A percentile compares a stretch with the other conserved stretches of the same genome.
These are phyloP conservation scores for Phytophthora pisi DNA, from an alignment of 352 stramenopile genomes.

Conservation along the genomic window DNA sequence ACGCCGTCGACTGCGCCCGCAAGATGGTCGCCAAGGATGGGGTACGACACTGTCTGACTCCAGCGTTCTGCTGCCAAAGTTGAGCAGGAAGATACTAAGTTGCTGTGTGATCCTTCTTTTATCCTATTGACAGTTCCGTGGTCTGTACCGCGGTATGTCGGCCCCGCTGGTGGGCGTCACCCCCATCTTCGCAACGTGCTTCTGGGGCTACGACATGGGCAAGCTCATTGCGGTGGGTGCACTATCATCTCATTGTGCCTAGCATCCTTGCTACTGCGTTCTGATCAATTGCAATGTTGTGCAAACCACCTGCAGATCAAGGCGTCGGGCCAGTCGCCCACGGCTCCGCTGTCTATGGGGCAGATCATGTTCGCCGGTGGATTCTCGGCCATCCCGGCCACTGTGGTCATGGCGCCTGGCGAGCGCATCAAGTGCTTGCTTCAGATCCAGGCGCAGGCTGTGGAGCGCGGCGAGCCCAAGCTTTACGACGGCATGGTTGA, in stretches of 20 bases:
- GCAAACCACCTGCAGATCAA: conserved; percentile 53
- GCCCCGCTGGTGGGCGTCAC: conserved; percentile 94
- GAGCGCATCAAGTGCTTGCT: conserved; percentile 98
- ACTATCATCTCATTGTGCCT: background rate
- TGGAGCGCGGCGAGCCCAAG: conserved; percentile 76
- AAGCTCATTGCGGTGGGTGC: conserved; percentile 87
- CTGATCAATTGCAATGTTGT: conserved; percentile 16
- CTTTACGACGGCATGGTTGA: conserved; percentile 96
- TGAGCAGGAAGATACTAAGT: conserved; percentile 6
- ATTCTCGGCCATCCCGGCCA: conserved; percentile 90
- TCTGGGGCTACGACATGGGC: conserved; percentile 98
- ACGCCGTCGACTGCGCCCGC: conserved; percentile 90
- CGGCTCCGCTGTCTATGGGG: conserved; percentile 69
- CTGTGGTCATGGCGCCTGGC: conserved; percentile 94
- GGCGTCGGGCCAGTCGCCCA: conserved; percentile 56
- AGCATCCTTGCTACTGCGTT: background rate
- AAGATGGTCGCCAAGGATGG: conserved; percentile 95
- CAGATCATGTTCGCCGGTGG: conserved; percentile 92
- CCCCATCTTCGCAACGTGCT: conserved; percentile 97
- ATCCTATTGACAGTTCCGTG: conserved; percentile 50
- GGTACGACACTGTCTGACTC: conserved; percentile 42
- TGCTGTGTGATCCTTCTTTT: conserved; percentile 1
- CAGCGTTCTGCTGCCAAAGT: background rate
- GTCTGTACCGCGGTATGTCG: conserved; percentile 95
- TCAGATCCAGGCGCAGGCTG: conserved; percentile 91